phyloP scores from a whole-genome alignment of 2,329 filamentous ascomycete species.

The Mycosphaerelloides madeirae region DNA sequence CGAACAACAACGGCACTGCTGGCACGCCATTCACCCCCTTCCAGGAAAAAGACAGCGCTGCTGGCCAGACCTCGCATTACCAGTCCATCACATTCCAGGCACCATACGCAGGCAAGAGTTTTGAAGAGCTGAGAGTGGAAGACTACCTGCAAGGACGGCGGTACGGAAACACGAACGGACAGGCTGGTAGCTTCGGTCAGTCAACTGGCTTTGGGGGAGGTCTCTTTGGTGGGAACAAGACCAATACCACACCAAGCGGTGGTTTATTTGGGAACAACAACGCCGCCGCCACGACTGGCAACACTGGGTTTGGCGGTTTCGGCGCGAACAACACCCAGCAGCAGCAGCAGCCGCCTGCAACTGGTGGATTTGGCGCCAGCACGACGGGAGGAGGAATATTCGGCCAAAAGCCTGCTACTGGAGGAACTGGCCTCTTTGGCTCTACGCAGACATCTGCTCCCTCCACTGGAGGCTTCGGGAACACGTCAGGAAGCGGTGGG shows the following conservation, averaged over 20 bases:
- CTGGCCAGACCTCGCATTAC: constrained; percentile 59
- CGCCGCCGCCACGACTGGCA: constrained; percentile 16
- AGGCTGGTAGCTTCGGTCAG: constrained; percentile 75
- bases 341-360: constrained; percentile 11
- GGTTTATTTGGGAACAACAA: constrained; percentile 39
- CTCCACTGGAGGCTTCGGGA: constrained; percentile 37
- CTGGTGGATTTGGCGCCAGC: constrained; percentile 33
- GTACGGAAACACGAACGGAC: constrained; percentile 75
- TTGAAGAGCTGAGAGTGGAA: constrained; percentile 62
- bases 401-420: constrained; percentile 39
- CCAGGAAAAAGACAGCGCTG: constrained; percentile 67
- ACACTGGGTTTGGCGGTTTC: constrained; percentile 40
- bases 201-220: constrained; percentile 48
- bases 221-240: constrained; percentile 32
- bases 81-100: constrained; percentile 76
- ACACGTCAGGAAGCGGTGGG: constrained; percentile 24
- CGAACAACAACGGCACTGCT: constrained; percentile 61
- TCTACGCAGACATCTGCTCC: constrained; percentile 27
- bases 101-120: constrained; percentile 81
- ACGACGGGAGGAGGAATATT: constrained; percentile 28
- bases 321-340: constrained; percentile 34
- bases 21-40: constrained; percentile 61
- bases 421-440: constrained; percentile 32
- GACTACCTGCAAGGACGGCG: constrained; percentile 86
- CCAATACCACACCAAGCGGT: constrained; percentile 25